Evolutionary conservation across 768 basidiomycete species (phyloP), one percentile per base, ranked within the genome.

Genomic region (Rhizopogon vulgaris): DNA sequence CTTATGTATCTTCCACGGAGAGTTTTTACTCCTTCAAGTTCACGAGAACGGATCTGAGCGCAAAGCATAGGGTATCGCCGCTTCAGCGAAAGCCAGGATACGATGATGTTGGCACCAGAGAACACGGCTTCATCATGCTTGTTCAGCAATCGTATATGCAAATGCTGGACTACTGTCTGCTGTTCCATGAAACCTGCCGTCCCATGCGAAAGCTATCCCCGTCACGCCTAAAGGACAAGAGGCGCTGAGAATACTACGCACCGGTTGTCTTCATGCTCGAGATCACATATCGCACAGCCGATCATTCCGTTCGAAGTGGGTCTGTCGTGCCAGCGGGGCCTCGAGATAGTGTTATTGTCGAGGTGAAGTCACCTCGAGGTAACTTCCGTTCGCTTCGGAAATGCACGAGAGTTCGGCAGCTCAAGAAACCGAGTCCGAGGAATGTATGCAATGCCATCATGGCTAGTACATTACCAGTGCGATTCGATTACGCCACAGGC

Each of bases 1-100:
- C 2, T 67, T 22, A 3, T 22, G 22, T 61, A 58, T 75, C 71
- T 22, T 56, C 62, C 40, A 83, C 70, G 22, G 52, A 83, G 22
- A 22, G 22, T 22, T 22, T 22, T 22, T 22, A 80, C 8, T 60
- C 56, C 18, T 56, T 56, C 11, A 22, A 22, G 66, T 56, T 32
- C 6, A 9, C 2, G 9, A 41, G 68, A 65, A 41, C 69, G 65
- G 17, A 80, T 56, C 4, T 52, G 63, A 6, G 75, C 71, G 3
- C 71, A 77, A 11, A 78, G 73, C 3, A 84, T 67, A 2, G 82
- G 82, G 53, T 69, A 80, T 32, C 67, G 71, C 28, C 63, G 65
- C 61, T 83, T 83, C 17, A 78, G 61, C 10, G 69, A 59, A 18
- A 65, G 27, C 80, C 80, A 84, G 2, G 76, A 69, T 27, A 64